A percentile compares a stretch with the other conserved stretches of the same genome.
phyloP scores from a whole-genome alignment of 1,284 basidiomycete species.

The Stereum hirsutum region DNA sequence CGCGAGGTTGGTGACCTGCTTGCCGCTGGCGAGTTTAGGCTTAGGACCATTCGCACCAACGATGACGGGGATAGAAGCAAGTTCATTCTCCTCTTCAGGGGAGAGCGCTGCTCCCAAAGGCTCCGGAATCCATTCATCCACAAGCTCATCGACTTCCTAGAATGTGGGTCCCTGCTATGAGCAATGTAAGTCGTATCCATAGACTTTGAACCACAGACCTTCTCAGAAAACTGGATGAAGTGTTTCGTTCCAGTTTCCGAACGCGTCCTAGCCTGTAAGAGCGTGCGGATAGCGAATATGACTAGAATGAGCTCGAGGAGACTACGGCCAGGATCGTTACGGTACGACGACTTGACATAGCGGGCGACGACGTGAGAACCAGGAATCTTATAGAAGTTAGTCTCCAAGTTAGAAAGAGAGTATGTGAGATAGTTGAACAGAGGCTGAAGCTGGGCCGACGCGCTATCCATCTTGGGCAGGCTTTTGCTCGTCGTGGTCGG shows the following conservation, averaged over 20 bases:
- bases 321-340: conserved; percentile 88
- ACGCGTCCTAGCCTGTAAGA: conserved; percentile 84
- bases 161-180: conserved; percentile 1
- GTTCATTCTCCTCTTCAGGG: conserved; percentile 56
- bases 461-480: conserved; percentile 25
- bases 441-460: conserved; percentile 38
- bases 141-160: conserved; percentile 96
- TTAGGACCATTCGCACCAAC: conserved; percentile 77
- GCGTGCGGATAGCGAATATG: conserved; percentile 83
- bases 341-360: conserved; percentile 86
- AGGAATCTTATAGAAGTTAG: conserved; percentile 67
- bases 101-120: conserved; percentile 65
- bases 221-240: conserved; percentile 86
- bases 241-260: conserved; percentile 81
- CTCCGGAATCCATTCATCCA: conserved; percentile 92
- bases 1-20: conserved; percentile 82
- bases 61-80: conserved; percentile 72
- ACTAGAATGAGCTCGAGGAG: conserved; percentile 87
- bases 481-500: conserved; percentile 12
- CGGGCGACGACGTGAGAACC: conserved; percentile 87
- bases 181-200: not conserved
- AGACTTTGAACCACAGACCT: conserved; percentile 47
- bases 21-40: conserved; percentile 72
- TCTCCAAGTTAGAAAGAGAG: conserved; percentile 44
- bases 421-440: conserved; percentile 51